Base-by-base conservation (phyloP, 805 yeast species). In the Yarrowia porcina region DNA sequence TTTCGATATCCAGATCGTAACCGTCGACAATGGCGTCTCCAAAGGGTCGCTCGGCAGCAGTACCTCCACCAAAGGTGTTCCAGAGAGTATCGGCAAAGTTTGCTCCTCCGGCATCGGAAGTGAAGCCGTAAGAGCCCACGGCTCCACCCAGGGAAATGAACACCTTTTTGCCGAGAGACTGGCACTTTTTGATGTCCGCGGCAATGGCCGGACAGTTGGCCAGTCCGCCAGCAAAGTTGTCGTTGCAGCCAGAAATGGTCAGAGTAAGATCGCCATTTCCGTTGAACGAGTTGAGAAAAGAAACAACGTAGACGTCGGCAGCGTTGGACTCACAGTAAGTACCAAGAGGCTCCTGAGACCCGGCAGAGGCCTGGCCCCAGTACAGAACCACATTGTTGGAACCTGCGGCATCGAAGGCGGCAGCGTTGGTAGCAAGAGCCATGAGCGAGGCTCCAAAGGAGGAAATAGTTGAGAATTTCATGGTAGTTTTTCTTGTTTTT, bases 331-430 rank as follows among this genome's bases (percentile, higher is more conserved):
- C 77, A 79, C 97, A 90, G 77, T 89, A 89, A 52, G 78, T 74
- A 1, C 79, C 74, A 6, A 84, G 74, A 4, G 74, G 70, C 35
- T 77, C 69, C 66, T 81, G 82, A 11, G 79, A 71, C 7, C 88
- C 88, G 18, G 82, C 84, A 10, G 91, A 83, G 66, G 83, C 80
- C 74, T 89, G 96, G 52, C 96, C 96, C 96, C 96, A 89, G 75
- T 89, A 89, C 10, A 88, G 79, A 27, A 86, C 96, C 42, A 88
- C 83, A 67, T 88, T 86, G 56, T 78, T 70, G 45, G 80, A 78
- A 35, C 83, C 73, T 17, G 64, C 52, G 32, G 67, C 56, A 30
- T 67, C 66, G 28, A 65, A 68, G 3, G 69, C 69, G 5, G 69
- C 67, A 4, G 20, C 32, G 4, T 56, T 64, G 20, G 44, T 56